Conservation (phyloP, 1,139 yeast species). For the Arxiozyma heterogenica region DNA sequence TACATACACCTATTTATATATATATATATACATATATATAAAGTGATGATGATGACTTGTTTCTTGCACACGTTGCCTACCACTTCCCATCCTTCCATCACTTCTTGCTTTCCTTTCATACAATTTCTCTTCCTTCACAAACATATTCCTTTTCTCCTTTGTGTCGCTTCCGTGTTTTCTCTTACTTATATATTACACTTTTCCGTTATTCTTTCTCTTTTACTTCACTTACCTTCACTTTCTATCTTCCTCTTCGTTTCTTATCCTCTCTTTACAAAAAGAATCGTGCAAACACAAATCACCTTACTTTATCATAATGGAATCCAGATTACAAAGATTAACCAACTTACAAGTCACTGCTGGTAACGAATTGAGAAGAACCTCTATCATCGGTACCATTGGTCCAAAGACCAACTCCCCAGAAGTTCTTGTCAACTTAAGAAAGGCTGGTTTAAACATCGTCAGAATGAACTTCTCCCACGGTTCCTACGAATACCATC, state of each 20-base stretch:
- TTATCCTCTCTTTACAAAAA: neutral
- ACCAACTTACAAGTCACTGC: constrained; percentile 72
- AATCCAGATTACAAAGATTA: constrained; percentile 60
- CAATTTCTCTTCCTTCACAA: too few species aligned
- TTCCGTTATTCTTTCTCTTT: too few species aligned
- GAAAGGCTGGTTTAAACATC: constrained; percentile 95
- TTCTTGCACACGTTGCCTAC: too few species aligned
- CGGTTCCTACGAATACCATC: constrained; percentile 96
- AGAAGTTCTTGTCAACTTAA: constrained; percentile 73
- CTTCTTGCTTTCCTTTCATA: neutral
- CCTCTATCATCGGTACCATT: constrained; percentile 95
- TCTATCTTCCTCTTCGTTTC: neutral
- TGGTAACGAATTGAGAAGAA: constrained; percentile 79
- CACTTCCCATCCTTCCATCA: too few species aligned
- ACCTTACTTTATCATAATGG: constrained; percentile 14
- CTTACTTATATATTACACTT: neutral
- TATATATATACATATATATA: too few species aligned
- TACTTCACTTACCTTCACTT: too few species aligned
- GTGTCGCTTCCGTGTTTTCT: too few species aligned
- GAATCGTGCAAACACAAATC: neutral
- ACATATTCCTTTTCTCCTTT: too few species aligned
- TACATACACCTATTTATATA: too few species aligned
- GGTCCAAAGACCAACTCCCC: constrained; percentile 94
- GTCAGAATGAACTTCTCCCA: constrained; percentile 99
- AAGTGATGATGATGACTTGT: too few species aligned